Conservation (phyloP, 768 basidiomycete species). For the Lactifluus echinatus region DNA sequence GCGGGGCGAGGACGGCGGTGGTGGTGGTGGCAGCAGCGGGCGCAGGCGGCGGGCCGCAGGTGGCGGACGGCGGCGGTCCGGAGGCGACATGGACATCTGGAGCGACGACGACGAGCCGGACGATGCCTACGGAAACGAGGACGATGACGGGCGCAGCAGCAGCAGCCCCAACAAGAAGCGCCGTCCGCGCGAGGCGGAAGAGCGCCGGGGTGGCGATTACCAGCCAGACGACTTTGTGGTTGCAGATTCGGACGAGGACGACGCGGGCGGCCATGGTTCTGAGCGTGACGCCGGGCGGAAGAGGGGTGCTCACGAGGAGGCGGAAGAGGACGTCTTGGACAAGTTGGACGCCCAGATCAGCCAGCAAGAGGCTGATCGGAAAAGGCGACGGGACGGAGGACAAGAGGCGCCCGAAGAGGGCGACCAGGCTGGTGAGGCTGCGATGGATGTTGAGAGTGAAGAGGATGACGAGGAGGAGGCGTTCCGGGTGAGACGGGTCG, state of each 20-base stretch:
- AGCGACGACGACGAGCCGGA: conserved; percentile 62
- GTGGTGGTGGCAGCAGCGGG: conserved; percentile 40
- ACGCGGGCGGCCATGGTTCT: conserved; percentile 9
- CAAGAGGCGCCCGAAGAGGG: conserved; percentile 23
- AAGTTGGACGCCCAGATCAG: conserved; percentile 60
- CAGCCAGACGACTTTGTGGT: conserved; percentile 83
- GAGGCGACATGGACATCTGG: conserved; percentile 40
- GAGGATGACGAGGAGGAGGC: conserved; percentile 58
- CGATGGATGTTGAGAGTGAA: conserved; percentile 71
- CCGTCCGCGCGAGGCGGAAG: conserved; percentile 30
- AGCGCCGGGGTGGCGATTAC: conserved; percentile 58
- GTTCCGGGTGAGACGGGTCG: conserved; percentile 50
- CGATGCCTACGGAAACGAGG: conserved; percentile 28
- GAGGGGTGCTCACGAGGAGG: conserved; percentile 33
- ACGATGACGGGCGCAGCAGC: conserved; percentile 37
- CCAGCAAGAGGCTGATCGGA: conserved; percentile 45
- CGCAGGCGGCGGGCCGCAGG: conserved; percentile 32
- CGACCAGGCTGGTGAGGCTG: conserved; percentile 32
- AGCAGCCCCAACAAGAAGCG: conserved; percentile 44
- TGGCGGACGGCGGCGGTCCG: conserved; percentile 28
- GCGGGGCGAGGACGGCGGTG: conserved; percentile 40
- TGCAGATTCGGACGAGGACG: conserved; percentile 67
- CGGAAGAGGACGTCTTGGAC: conserved; percentile 57
- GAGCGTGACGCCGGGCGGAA: conserved; percentile 20
- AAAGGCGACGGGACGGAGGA: conserved; percentile 30